These are phyloP conservation scores for Vitis hybrid DNA, from an alignment of 177 flowering plant genomes.

Conservation along the genomic window DNA sequence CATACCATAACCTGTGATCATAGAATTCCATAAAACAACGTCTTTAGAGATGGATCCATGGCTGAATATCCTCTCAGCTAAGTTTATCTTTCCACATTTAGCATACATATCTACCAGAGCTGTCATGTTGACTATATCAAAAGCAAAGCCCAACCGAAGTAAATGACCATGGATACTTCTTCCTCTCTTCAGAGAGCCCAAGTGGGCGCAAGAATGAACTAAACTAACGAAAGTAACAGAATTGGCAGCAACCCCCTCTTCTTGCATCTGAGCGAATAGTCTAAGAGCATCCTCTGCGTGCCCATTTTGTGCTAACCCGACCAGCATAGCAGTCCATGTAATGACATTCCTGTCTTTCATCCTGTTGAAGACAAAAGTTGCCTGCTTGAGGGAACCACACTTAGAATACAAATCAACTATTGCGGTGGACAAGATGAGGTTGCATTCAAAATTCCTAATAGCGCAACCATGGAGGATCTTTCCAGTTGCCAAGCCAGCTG, in stretches of 20 bases:
- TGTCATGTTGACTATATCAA: conserved; percentile 22
- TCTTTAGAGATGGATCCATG: conserved; percentile 16
- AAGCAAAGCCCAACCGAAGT: conserved; percentile 16
- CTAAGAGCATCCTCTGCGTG: conserved; percentile 31
- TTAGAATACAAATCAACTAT: conserved; percentile 40
- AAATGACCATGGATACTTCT: conserved; percentile 31
- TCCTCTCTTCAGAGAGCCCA: conserved; percentile 37
- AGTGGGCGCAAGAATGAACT: conserved; percentile 36
- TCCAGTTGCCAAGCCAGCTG: conserved; percentile 19
- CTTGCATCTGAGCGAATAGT: neutral
- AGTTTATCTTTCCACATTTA: conserved; percentile 32
- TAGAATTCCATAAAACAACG: conserved; percentile 35
- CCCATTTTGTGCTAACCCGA: conserved; percentile 41
- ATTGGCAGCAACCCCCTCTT: neutral
- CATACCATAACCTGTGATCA: conserved; percentile 35
- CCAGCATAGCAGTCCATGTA: conserved; percentile 43
- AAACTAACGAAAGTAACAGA: conserved; percentile 33
- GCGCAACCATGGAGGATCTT: neutral
- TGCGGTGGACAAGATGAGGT: conserved; percentile 28
- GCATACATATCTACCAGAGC: conserved; percentile 39
- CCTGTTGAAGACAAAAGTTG: conserved; percentile 25
- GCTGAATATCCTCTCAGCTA: conserved; percentile 26
- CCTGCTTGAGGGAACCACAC: conserved; percentile 27
- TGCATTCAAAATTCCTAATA: conserved; percentile 20
- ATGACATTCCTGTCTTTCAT: conserved; percentile 38